A percentile compares a stretch with the other conserved stretches of the same genome.
phyloP scores from a whole-genome alignment of 176 grass and related monocot genomes.

The Aegilops umbellulata region DNA sequence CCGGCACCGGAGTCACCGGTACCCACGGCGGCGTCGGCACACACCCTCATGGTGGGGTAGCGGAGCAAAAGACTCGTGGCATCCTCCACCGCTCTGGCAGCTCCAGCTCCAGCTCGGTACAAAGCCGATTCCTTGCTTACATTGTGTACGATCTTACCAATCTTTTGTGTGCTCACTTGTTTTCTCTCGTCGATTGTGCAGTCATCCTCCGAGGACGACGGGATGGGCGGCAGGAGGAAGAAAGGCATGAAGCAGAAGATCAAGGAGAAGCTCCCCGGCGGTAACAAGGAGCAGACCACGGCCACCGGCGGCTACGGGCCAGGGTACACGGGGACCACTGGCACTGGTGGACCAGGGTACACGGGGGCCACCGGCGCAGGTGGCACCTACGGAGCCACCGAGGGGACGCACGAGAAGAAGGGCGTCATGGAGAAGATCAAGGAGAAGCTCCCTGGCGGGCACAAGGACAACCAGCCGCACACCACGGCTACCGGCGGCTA shows the following conservation, averaged over 20 bases:
- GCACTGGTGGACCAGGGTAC: too few species aligned
- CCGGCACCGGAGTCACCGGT: neutral
- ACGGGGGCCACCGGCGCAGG: neutral
- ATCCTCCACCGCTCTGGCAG: constrained; percentile 38
- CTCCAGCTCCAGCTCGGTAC: constrained; percentile 40
- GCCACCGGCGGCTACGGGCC: constrained; percentile 5
- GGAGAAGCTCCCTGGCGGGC: neutral
- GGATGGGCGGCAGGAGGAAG: neutral
- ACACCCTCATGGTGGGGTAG: neutral
- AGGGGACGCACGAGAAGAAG: neutral
- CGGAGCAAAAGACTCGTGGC: neutral
- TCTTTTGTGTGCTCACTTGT: neutral
- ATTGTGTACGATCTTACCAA: neutral
- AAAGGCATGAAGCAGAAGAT: neutral
- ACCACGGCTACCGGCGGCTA: neutral
- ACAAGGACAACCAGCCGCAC: constrained; percentile 16
- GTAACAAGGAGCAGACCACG: neutral
- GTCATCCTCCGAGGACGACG: neutral
- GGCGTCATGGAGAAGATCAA: neutral
- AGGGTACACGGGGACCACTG: neutral
- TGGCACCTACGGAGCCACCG: neutral
- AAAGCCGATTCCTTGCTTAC: neutral
- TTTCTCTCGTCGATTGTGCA: neutral
- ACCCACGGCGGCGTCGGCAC: neutral
- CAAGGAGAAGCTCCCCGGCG: neutral